Conservation (phyloP, 2,329 filamentous ascomycete species). For the Penicillium sp. region DNA sequence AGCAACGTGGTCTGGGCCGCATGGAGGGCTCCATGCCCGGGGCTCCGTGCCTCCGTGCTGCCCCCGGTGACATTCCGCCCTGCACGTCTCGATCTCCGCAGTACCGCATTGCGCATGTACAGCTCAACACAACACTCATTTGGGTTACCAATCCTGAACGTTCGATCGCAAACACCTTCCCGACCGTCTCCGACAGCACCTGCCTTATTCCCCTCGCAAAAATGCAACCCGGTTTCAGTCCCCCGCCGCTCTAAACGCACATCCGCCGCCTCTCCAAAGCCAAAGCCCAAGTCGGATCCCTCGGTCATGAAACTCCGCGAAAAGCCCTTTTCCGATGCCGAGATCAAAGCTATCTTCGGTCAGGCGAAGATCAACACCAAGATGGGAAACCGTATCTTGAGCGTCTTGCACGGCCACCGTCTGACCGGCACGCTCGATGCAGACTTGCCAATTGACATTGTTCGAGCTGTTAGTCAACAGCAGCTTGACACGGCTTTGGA, state of each 20-base stretch:
- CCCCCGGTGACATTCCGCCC: slow-evolving; percentile 21
- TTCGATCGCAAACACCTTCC: not conserved
- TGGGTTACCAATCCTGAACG: slow-evolving; percentile 3
- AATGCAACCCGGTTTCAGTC: slow-evolving; percentile 2
- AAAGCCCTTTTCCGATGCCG: slow-evolving; percentile 31
- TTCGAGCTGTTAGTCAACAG: slow-evolving; percentile 29
- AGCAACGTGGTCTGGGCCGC: slow-evolving; percentile 42
- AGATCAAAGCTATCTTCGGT: slow-evolving; percentile 39
- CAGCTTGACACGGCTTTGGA: slow-evolving; percentile 38
- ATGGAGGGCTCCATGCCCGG: slow-evolving; percentile 42
- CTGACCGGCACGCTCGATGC: slow-evolving; percentile 46
- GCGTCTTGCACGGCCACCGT: slow-evolving; percentile 44
- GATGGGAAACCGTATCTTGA: slow-evolving; percentile 39
- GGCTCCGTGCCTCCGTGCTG: slow-evolving; percentile 30
- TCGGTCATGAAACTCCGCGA: slow-evolving; percentile 20
- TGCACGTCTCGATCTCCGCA: slow-evolving; percentile 23
- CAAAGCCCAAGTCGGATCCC: slow-evolving; percentile 7
- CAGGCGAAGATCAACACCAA: slow-evolving; percentile 26
- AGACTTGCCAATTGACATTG: slow-evolving; percentile 41
- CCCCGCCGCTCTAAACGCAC: slow-evolving; percentile 24
- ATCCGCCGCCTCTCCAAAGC: slow-evolving; percentile 13
- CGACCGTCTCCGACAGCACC: not conserved
- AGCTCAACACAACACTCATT: slow-evolving; percentile 17
- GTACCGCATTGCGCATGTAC: slow-evolving; percentile 19
- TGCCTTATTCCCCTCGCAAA: not conserved